A percentile compares a stretch with the other conserved stretches of the same genome.
These are phyloP conservation scores for Trichoderma oligosporum DNA, from an alignment of 2,329 filamentous ascomycete genomes.

Conservation along the genomic window DNA sequence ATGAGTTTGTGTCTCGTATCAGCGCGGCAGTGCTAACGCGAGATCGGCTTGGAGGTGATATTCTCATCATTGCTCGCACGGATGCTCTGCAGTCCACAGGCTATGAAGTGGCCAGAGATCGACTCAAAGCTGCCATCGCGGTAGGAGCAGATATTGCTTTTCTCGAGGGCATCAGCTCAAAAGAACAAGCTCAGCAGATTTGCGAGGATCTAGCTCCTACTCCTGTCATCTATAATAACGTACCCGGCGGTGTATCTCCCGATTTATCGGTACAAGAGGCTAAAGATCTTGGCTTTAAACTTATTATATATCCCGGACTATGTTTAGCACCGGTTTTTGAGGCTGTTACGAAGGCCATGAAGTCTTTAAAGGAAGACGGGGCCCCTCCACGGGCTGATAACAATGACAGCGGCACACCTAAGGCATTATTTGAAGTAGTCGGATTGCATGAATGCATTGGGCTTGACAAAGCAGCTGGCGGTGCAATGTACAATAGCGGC, in stretches of 20 bases:
- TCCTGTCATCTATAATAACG: constrained; percentile 55
- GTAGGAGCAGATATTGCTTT: constrained; percentile 59
- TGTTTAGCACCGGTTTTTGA: constrained; percentile 7
- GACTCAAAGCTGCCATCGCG: constrained; percentile 48
- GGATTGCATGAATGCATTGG: constrained; percentile 11
- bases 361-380: not conserved
- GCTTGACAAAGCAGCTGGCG: constrained; percentile 6
- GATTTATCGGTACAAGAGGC: constrained; percentile 51
- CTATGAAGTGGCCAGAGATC: constrained; percentile 51
- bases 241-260: constrained; percentile 54
- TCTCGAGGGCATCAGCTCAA: constrained; percentile 53
- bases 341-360: not conserved
- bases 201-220: constrained; percentile 46
- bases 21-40: constrained; percentile 52
- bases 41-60: constrained; percentile 37
- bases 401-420: not conserved
- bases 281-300: constrained; percentile 52
- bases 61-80: constrained; percentile 62
- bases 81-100: constrained; percentile 56
- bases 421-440: constrained; percentile 5
- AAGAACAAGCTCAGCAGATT: constrained; percentile 46
- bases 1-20: constrained; percentile 54
- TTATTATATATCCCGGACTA: constrained; percentile 52
- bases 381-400: not conserved
- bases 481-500: not conserved